phyloP scores from a whole-genome alignment of 106 monocot species.

The Allium sativum region DNA sequence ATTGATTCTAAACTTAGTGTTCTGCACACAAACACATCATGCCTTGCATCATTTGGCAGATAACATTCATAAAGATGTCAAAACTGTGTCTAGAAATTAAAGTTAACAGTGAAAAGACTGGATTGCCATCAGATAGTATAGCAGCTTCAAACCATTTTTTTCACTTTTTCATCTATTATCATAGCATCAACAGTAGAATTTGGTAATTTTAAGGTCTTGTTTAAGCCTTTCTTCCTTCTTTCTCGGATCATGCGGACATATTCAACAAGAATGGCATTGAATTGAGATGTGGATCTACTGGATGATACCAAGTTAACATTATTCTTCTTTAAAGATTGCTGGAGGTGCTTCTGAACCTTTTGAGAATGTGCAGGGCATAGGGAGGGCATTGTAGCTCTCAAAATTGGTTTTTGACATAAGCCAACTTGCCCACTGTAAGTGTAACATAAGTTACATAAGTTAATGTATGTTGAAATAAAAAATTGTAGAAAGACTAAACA shows the following conservation, averaged over 20 bases:
- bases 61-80: no score
- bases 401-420: conserved; percentile 2
- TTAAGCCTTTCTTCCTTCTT: not conserved
- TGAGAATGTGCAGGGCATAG: conserved; percentile 1
- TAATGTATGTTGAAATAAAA: not conserved
- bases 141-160: not conserved
- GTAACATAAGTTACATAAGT: not conserved
- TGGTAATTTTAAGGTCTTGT: not conserved
- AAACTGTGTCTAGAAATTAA: no score
- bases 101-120: no score
- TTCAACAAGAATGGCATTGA: conserved; percentile 1
- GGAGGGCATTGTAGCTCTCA: conserved; percentile 1
- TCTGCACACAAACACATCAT: no score
- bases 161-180: not conserved
- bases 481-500: not conserved
- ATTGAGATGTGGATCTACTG: not conserved
- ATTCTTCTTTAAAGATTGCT: not conserved
- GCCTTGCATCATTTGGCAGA: no score
- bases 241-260: not conserved
- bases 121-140: not conserved
- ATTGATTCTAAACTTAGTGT: no score
- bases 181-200: conserved; percentile 2
- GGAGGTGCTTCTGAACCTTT: not conserved
- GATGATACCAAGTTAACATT: not conserved
- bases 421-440: conserved; percentile 1